These are phyloP conservation scores for Anisodus acutangulus DNA, from an alignment of 257 asterid species.

Conservation along the genomic window DNA sequence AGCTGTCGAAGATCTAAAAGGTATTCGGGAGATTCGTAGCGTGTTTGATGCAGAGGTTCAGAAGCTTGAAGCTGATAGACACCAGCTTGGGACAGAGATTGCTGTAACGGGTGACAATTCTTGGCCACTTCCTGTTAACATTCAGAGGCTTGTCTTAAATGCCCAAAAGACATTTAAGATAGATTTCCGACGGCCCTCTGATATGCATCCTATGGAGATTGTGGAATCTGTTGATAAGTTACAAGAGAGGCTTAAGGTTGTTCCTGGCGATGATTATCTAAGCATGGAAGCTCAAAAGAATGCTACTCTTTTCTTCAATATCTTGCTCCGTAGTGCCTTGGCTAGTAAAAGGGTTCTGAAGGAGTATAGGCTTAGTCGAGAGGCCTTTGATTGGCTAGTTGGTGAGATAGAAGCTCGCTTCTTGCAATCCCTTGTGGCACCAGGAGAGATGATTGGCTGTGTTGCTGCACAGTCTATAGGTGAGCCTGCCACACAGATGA, in stretches of 20 bases:
- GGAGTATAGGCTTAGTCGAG: conserved; percentile 91
- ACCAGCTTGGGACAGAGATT: conserved; percentile 90
- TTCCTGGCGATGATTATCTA: conserved; percentile 97
- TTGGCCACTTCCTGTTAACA: conserved; percentile 96
- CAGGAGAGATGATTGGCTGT: conserved; percentile 99
- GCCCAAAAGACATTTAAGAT: conserved; percentile 96
- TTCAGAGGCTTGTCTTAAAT: conserved; percentile 83
- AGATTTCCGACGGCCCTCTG: conserved; percentile 91
- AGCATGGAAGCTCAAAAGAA: conserved; percentile 98
- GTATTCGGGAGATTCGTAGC: conserved; percentile 89
- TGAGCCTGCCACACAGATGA: conserved; percentile 99
- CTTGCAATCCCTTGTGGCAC: conserved; percentile 95
- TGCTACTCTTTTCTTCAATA: conserved; percentile 95
- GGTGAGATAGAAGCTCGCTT: conserved; percentile 99
- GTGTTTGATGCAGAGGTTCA: conserved; percentile 97
- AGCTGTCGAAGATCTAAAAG: conserved; percentile 86
- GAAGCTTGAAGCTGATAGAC: conserved; percentile 92
- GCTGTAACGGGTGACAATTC: conserved; percentile 90
- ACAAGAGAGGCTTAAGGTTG: conserved; percentile 96
- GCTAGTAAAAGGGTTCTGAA: conserved; percentile 95
- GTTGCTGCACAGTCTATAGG: conserved; percentile 99
- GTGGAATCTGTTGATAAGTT: conserved; percentile 98
- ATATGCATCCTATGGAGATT: conserved; percentile 98
- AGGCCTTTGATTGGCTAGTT: conserved; percentile 97
- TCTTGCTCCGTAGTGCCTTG: conserved; percentile 91